These are phyloP conservation scores for Sarcocystis neurona DNA, from an alignment of 169 alveolate species.

Conservation along the genomic window DNA sequence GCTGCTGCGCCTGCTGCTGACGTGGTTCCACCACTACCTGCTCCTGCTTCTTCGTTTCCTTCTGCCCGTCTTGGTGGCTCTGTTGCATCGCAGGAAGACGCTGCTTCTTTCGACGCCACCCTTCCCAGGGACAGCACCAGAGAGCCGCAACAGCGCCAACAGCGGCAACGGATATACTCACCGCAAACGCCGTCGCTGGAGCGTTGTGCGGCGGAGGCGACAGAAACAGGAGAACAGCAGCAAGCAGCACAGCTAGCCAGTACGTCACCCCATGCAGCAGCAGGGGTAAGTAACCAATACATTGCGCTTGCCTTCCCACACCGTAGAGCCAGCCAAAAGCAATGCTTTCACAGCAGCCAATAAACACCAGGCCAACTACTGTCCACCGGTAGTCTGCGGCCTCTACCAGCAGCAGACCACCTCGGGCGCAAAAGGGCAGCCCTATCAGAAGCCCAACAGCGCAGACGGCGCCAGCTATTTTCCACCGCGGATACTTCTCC, in stretches of 20 bases:
- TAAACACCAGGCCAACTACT: conserved; percentile 34
- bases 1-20: background rate
- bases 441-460: conserved; percentile 31
- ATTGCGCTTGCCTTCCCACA: conserved; percentile 20
- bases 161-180: background rate
- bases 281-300: background rate
- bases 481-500: background rate
- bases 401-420: conserved; percentile 11
- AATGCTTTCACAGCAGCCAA: conserved; percentile 20
- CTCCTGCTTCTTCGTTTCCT: background rate
- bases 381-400: conserved; percentile 58
- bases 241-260: background rate
- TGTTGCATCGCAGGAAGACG: background rate
- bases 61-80: background rate
- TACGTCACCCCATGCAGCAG: background rate
- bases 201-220: background rate
- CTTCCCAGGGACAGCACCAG: background rate
- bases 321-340: conserved; percentile 62
- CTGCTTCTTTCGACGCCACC: background rate
- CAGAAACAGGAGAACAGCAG: background rate
- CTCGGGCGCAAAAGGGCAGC: conserved; percentile 25
- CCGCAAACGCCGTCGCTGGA: background rate
- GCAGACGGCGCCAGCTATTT: background rate
- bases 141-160: background rate
- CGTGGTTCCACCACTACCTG: background rate